phyloP scores from a whole-genome alignment of 1,284 basidiomycete species.

The Dichomitus squalens region DNA sequence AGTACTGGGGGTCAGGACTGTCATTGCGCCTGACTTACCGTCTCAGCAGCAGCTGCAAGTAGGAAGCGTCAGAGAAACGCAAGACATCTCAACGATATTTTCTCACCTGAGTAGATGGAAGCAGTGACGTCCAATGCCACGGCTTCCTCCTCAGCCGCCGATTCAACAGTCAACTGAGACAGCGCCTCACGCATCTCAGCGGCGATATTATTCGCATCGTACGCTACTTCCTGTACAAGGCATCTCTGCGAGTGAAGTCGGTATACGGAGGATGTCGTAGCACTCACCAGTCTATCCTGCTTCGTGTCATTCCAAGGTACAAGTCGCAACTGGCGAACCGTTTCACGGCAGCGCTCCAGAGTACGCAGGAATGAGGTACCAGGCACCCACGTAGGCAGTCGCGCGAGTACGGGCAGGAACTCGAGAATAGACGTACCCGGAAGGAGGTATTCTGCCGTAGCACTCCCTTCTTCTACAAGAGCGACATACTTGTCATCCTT shows the following conservation, averaged over 20 bases:
- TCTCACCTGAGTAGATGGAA: background rate
- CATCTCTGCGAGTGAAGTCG: background rate
- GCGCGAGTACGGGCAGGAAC: conserved; percentile 19
- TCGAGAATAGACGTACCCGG: conserved; percentile 19
- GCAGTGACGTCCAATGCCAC: background rate
- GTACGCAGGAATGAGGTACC: conserved; percentile 20
- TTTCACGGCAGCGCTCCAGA: background rate
- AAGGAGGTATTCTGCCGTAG: background rate
- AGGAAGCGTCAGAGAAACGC: background rate
- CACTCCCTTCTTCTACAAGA: conserved; percentile 7
- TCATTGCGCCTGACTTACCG: background rate
- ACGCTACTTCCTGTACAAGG: background rate
- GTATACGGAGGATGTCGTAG: too few species aligned
- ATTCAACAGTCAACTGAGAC: background rate
- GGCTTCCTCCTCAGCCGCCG: background rate
- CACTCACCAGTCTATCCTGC: background rate
- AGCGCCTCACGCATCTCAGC: background rate
- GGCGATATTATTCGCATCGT: background rate
- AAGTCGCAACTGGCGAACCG: background rate
- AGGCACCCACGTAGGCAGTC: conserved; percentile 28
- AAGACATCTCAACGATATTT: too few species aligned
- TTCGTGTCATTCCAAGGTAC: conserved; percentile 5
- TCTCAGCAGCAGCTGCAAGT: background rate
- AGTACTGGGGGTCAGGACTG: background rate
- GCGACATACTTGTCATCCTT: conserved; percentile 10